Conservation (phyloP, 2,329 filamentous ascomycete species). For the Amesomyces nigricolor region DNA sequence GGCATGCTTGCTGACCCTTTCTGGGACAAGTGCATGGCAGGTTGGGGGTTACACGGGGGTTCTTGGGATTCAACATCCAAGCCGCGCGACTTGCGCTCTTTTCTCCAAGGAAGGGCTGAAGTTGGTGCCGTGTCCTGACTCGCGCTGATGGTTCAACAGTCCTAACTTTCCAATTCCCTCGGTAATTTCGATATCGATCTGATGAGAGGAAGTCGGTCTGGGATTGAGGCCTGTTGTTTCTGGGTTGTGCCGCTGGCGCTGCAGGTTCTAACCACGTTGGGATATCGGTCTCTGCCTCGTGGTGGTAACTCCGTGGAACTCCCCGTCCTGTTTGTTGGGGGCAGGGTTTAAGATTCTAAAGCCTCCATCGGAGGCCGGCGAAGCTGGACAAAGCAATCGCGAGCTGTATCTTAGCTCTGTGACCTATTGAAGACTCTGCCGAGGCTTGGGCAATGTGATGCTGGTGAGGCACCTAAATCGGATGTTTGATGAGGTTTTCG, state of each 20-base stretch:
- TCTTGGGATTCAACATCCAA: not conserved
- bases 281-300: not conserved
- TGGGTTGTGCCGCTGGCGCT: no score
- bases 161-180: no score
- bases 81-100: no score
- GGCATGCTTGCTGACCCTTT: not conserved
- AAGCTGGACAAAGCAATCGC: not conserved
- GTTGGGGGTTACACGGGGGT: constrained; percentile 5
- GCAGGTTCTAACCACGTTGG: constrained; percentile 1
- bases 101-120: no score
- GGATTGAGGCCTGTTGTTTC: no score
- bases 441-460: constrained; percentile 1
- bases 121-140: no score
- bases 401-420: not conserved
- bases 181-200: not conserved
- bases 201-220: not conserved
- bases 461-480: not conserved
- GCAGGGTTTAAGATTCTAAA: no score
- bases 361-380: no score
- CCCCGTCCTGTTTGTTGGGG: no score
- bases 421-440: not conserved
- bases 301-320: constrained; percentile 5
- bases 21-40: not conserved
- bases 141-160: no score
- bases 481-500: constrained; percentile 9